Base-by-base conservation (phyloP, 208 protist species). In the Acanthamoeba sp. region DNA sequence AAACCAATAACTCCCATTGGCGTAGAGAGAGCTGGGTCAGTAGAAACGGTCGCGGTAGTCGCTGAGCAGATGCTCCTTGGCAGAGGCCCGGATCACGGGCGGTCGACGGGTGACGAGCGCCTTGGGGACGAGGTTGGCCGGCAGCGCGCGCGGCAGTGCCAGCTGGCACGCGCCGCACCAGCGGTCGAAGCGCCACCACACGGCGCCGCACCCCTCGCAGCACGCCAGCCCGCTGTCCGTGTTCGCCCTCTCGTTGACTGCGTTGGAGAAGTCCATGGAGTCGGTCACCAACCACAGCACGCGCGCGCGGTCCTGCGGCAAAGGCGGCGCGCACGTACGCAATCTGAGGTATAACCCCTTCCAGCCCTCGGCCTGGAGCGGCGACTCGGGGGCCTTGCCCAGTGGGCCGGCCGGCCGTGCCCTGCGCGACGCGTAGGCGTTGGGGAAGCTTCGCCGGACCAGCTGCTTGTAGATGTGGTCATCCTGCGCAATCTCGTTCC, bases 391-490 rank as follows among this genome's bases (percentile, higher is more conserved):
- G 52, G n/a, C n/a, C n/a, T n/a, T n/a, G n/a, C n/a, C n/a, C n/a
- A n/a, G n/a, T n/a, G n/a, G n/a, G n/a, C n/a, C n/a, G n/a, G n/a
- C n/a, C n/a, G n/a, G n/a, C n/a, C n/a, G n/a, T n/a, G n/a, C n/a
- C n/a, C n/a, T n/a, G n/a, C n/a, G n/a, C 59, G 59, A 57, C 1
- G 10, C 10, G 59, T 66, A 66, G 10, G 59, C 27, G 3, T 10
- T 27, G 4, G 59, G 59, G 59, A 18, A 34, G 27, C 27, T 18
- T 1, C n/a, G 59, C 2, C 59, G 59, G 2, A 34, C 27, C 27
- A 66, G 18, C 59, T 66, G 59, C 59, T 66, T 66, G 59, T 66
- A 66, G 59, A 66, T 66, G 59, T 66, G 59, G 2, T 66, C 59
- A 16, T 66, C 59, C 12, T 66, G 59, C 2, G 59, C 59, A 34